These are phyloP conservation scores for Xylaria sp. DNA, from an alignment of 2,329 filamentous ascomycete species.

Conservation along the genomic window DNA sequence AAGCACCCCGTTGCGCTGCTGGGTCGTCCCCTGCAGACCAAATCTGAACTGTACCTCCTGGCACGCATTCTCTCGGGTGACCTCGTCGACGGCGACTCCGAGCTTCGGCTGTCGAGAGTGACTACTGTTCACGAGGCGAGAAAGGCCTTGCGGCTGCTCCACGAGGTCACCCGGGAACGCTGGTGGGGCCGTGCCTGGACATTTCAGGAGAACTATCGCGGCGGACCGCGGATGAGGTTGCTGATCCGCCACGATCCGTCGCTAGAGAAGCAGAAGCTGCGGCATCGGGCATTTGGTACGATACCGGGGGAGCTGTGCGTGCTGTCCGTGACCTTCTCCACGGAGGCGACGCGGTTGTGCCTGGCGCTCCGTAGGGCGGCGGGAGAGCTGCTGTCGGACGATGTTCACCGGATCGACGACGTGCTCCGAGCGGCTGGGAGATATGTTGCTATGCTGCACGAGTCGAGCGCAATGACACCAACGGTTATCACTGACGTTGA, in stretches of 20 bases:
- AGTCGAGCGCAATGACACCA: slow-evolving; percentile 10
- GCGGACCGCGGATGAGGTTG: slow-evolving; percentile 36
- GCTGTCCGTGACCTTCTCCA: neutral
- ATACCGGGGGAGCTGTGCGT: slow-evolving; percentile 3
- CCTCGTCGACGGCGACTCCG: neutral
- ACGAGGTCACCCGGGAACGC: slow-evolving; percentile 34
- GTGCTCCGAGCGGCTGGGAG: neutral
- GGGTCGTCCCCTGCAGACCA: neutral
- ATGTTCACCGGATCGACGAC: neutral
- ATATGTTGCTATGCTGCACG: neutral
- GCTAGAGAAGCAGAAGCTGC: neutral
- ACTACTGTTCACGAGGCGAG: neutral
- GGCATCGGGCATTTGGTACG: neutral
- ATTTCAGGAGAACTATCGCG: slow-evolving; percentile 44
- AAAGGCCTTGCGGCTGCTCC: slow-evolving; percentile 31
- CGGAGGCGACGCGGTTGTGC: neutral
- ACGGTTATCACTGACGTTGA: slow-evolving; percentile 14
- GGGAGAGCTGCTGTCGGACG: no score
- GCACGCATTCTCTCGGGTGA: neutral
- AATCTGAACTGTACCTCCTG: neutral
- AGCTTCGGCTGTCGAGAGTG: no score
- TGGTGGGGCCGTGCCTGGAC: slow-evolving; percentile 45
- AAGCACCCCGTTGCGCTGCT: neutral
- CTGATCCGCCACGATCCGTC: slow-evolving; percentile 34
- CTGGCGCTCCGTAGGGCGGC: neutral